Evolutionary conservation across 345 rosid species (phyloP).

Genomic region (Erodium maritimum): DNA sequence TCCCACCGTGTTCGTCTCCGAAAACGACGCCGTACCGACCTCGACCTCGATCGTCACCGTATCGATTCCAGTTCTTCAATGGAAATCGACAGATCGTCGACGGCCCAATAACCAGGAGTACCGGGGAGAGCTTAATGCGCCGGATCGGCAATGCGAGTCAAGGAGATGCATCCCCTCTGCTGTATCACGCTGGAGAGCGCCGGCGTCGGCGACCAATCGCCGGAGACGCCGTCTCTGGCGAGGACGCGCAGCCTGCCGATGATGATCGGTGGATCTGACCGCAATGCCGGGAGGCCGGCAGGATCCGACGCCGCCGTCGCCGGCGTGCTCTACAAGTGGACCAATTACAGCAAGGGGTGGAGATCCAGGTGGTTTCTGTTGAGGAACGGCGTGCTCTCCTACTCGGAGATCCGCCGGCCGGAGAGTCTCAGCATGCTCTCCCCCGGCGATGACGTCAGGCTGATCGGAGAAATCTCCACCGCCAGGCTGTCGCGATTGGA

Average conservation of each 20-base stretch:
- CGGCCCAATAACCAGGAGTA: too few species aligned
- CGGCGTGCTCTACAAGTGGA: slow-evolving; percentile 89
- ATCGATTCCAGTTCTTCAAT: background rate
- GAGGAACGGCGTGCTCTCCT: slow-evolving; percentile 65
- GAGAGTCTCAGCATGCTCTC: slow-evolving; percentile 43
- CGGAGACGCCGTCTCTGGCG: slow-evolving; percentile 36
- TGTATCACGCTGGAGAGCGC: slow-evolving; percentile 77
- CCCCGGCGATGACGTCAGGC: slow-evolving; percentile 43
- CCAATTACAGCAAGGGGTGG: slow-evolving; percentile 97
- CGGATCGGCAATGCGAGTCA: slow-evolving; percentile 54
- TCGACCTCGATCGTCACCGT: background rate
- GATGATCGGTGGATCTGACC: slow-evolving; percentile 47
- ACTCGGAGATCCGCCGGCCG: slow-evolving; percentile 65
- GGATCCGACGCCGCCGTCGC: slow-evolving; percentile 70
- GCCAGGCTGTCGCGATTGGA: slow-evolving; percentile 45
- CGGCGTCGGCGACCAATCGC: slow-evolving; percentile 45
- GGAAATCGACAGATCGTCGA: too few species aligned
- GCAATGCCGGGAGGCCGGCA: too few species aligned
- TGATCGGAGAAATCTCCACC: slow-evolving; percentile 66
- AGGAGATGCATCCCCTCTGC: slow-evolving; percentile 89
- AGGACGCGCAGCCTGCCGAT: slow-evolving; percentile 67
- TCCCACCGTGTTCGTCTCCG: background rate
- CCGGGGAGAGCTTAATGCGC: background rate
- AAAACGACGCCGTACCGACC: background rate
- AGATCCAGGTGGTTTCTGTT: slow-evolving; percentile 92